Base-by-base conservation (phyloP, 352 stramenopile genomes). In the Phytophthora pistaciae region DNA sequence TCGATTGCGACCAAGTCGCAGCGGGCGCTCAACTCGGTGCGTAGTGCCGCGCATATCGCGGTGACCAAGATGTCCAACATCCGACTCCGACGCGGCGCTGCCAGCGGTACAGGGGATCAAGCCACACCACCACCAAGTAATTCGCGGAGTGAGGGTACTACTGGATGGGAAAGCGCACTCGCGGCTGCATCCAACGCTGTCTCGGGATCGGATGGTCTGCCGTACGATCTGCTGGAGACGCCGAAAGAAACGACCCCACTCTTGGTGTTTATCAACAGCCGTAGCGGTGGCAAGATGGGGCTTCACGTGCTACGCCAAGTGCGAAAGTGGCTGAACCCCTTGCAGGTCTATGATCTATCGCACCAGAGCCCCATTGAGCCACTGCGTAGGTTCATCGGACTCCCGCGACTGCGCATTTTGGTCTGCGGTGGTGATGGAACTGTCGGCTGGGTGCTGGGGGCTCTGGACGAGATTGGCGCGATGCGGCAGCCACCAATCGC, bases 261-360 rank as follows among this genome's bases (percentile, higher is more conserved):
- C 1, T 70, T 94, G 27, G 94, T 99, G 11, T 99, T 99, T 78
- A 98, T 99, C 53, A 99, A 99, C 76, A 98, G 92, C 59, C 88
- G 93, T 10, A 98, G 92, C 36, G 97, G 97, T 5, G 91, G 94
- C 6, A 92, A 98, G 60, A 93, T 99, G 79, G 97, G 97, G 1
- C 79, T 97, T 11, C 81, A 98, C 38, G 80, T 99, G 20, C 88
- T 99, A 36, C 88, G 91, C 6, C 94, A 98, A 78, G 87, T 99
- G 60, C 87, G 94, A 18, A 85, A 90, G 18, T 90, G 97, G 73
- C 80, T 99, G 5, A 99, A 99, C 77, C 96, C 97, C 13, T 88
- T 99, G 57, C 97, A 99, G 82, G 80, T 99, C 14, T 98, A 97
- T 76, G 97, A 99, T 61, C 77, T 99, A 14, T 94, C 91, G 9